Conservation (phyloP, 495 filamentous ascomycete species). For the Xylaria intraflava region DNA sequence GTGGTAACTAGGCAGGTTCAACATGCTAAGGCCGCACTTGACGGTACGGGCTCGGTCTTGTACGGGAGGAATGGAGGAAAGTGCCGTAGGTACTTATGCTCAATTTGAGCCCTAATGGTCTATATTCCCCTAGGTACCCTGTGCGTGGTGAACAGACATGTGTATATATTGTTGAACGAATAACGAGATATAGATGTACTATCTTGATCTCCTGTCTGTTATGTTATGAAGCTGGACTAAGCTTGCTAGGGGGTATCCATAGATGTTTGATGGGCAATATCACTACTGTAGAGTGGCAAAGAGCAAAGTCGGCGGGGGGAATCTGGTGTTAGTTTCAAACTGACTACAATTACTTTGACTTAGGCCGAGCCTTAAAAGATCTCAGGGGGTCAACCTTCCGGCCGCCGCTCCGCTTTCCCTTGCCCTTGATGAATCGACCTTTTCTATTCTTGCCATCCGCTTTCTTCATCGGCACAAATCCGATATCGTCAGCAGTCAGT, state of each 20-base stretch:
- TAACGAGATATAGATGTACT: no score
- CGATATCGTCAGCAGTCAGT: slow-evolving; percentile 53
- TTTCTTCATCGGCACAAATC: slow-evolving; percentile 74
- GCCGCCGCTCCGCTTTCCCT: slow-evolving; percentile 40
- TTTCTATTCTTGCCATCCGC: slow-evolving; percentile 58
- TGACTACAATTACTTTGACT: slow-evolving; percentile 28
- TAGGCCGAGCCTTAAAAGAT: slow-evolving; percentile 64
- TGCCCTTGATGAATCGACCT: slow-evolving; percentile 55
- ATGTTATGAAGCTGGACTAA: neutral
- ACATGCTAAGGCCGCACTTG: no score
- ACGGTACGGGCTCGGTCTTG: no score
- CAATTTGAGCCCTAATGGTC: no score
- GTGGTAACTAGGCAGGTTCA: no score
- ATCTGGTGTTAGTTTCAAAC: neutral
- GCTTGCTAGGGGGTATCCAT: neutral
- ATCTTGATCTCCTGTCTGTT: neutral
- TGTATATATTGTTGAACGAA: no score
- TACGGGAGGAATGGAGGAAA: no score
- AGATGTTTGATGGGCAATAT: neutral
- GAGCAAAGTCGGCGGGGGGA: no score
- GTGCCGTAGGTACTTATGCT: no score
- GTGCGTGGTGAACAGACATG: no score
- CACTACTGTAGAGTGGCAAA: neutral
- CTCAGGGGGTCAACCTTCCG: slow-evolving; percentile 78
- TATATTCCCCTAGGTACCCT: no score